Evolutionary conservation across 306 rosid genomes (phyloP).

Genomic region (Arachis stenosperma): DNA sequence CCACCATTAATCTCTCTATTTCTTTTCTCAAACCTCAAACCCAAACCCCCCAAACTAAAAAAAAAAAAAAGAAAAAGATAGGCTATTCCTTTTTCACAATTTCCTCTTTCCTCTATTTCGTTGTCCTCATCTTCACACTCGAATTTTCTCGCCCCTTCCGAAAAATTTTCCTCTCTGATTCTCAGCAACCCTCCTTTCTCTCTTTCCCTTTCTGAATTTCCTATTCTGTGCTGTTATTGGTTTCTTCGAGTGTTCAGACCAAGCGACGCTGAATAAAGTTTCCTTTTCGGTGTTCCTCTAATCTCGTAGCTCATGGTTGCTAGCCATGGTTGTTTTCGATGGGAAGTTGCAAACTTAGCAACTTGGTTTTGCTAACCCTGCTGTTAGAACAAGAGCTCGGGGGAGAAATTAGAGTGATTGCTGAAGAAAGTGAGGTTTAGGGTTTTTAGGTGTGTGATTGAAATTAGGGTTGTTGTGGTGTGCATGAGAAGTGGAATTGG

Average conservation of each 20-base stretch:
- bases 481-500: slow-evolving; percentile 45
- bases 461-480: slow-evolving; percentile 39
- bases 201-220: slow-evolving; percentile 19
- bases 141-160: slow-evolving; percentile 25
- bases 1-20: slow-evolving; percentile 27
- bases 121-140: slow-evolving; percentile 24
- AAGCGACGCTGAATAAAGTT: slow-evolving; percentile 1
- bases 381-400: slow-evolving; percentile 12
- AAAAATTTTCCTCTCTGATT: slow-evolving; percentile 16
- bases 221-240: slow-evolving; percentile 17
- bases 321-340: slow-evolving; percentile 27
- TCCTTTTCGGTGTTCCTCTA: slow-evolving; percentile 1
- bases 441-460: slow-evolving; percentile 35
- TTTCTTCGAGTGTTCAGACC: slow-evolving; percentile 19
- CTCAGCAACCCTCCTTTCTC: neutral
- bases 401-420: slow-evolving; percentile 39
- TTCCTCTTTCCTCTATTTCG: neutral
- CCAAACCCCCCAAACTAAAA: slow-evolving; percentile 13
- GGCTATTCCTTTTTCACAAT: slow-evolving; percentile 8
- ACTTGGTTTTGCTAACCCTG: slow-evolving; percentile 37
- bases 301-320: slow-evolving; percentile 4
- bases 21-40: slow-evolving; percentile 41
- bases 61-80: neutral
- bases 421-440: slow-evolving; percentile 49
- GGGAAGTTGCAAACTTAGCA: slow-evolving; percentile 35